A percentile compares a stretch with the other conserved stretches of the same genome.
Evolutionary conservation across 2,329 filamentous ascomycete species (phyloP).

Genomic region (Diaporthe longicolla): DNA sequence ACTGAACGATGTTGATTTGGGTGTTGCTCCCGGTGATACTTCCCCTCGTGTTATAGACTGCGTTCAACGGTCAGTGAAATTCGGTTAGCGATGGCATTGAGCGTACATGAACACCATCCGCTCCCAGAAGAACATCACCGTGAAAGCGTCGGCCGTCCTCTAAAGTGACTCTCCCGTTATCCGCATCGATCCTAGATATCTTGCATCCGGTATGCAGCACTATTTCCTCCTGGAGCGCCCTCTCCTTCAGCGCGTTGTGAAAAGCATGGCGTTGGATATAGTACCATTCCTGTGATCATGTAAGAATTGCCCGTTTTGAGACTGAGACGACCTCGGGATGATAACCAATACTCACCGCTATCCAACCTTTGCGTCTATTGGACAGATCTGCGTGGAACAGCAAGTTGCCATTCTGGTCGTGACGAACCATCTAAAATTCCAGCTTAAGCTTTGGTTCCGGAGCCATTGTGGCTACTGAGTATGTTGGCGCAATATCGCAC

Average conservation of each 20-base stretch:
- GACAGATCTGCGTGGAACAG: conserved; percentile 21
- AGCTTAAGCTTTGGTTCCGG: background rate
- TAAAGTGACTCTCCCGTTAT: conserved; percentile 5
- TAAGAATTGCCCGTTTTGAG: background rate
- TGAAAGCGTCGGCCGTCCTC: conserved; percentile 11
- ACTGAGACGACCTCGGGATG: fast-evolving
- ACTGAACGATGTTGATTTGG: background rate
- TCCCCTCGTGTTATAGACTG: conserved; percentile 8
- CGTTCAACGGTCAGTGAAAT: background rate
- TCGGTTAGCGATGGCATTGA: background rate
- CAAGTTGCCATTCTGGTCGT: conserved; percentile 2
- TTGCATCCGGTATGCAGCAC: conserved; percentile 3
- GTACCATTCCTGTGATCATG: conserved; percentile 7
- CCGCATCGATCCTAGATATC: conserved; percentile 6
- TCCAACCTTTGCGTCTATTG: conserved; percentile 15
- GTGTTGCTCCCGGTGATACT: background rate
- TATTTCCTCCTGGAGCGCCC: background rate
- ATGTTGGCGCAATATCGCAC: too few relatives aligned
- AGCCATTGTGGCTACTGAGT: background rate
- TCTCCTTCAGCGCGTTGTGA: conserved; percentile 6
- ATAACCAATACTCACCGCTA: background rate
- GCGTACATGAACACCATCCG: conserved; percentile 17
- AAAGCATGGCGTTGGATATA: background rate
- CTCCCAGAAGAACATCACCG: conserved; percentile 28
- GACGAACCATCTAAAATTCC: background rate